Evolutionary conservation across 2,329 filamentous ascomycete genomes (phyloP).

Genomic region (Botryotinia globosa): DNA sequence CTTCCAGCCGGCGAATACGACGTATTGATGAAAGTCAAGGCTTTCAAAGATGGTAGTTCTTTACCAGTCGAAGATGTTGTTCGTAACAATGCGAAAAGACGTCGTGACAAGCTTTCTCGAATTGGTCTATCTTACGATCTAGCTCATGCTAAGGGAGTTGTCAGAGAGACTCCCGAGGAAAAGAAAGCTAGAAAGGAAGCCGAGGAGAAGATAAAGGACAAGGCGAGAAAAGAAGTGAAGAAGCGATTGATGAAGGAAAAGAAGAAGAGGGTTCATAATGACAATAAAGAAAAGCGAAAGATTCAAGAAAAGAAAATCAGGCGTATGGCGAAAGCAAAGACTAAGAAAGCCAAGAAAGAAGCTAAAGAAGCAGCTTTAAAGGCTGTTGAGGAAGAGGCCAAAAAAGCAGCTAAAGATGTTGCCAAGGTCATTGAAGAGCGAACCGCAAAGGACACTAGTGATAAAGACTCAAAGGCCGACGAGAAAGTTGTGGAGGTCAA

Average conservation of each 20-base stretch:
- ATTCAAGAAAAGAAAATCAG: slow-evolving; percentile 18
- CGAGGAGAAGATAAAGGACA: slow-evolving; percentile 43
- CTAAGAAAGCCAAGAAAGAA: slow-evolving; percentile 23
- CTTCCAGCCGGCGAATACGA: slow-evolving; percentile 57
- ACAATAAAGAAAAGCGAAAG: slow-evolving; percentile 24
- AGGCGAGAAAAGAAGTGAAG: slow-evolving; percentile 42
- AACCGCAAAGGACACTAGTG: background rate
- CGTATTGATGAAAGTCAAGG: slow-evolving; percentile 55
- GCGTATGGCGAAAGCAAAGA: slow-evolving; percentile 24
- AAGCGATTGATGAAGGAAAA: slow-evolving; percentile 37
- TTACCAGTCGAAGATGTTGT: slow-evolving; percentile 49
- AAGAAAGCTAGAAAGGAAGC: slow-evolving; percentile 47
- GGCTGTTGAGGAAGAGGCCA: slow-evolving; percentile 21
- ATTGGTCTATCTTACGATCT: slow-evolving; percentile 60
- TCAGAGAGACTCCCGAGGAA: slow-evolving; percentile 44
- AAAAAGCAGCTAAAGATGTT: slow-evolving; percentile 4
- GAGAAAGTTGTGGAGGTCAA: slow-evolving; percentile 3
- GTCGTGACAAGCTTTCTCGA: slow-evolving; percentile 53
- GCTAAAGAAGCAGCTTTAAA: slow-evolving; percentile 21
- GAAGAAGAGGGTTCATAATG: slow-evolving; percentile 30
- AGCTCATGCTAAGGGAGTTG: slow-evolving; percentile 56
- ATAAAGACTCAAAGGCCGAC: slow-evolving; percentile 8
- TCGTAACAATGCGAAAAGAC: slow-evolving; percentile 38
- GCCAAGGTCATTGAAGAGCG: background rate
- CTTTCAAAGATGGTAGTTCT: slow-evolving; percentile 43